Evolutionary conservation across 257 asterid species (phyloP), one percentile per base, ranked within the genome.

Genomic region (Scutellaria galericulata): DNA sequence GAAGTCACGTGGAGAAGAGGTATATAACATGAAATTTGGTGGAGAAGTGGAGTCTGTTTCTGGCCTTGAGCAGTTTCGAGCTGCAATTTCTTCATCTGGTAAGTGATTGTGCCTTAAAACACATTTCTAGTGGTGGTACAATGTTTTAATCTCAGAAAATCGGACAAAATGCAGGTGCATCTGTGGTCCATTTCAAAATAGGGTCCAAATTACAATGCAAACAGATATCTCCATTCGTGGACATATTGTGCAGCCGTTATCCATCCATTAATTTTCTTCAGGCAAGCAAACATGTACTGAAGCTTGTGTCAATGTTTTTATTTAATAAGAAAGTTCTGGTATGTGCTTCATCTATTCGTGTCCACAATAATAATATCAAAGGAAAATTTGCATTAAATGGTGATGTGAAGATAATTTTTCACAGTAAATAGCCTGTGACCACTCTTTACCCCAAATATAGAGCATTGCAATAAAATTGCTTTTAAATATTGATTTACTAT

Each of bases 71-170:
- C 95, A 88, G 85, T 90, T 92, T 77, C 88, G 78, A 68, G 90
- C 92, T 53, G 95, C 90, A 35, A 85, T 88, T 65, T 80, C 91
- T n/a, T 86, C 91, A 1, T 85, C 96, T 50, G 89, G 99, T 92
- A 79, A 73, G 79, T 56, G 7, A 15, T 15, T 22, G 4, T 12
- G 22, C 65, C 35, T 22, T 40, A 9, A 9, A 15, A 15, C 37
- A 14, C 2, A 6, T 41, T 51, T 5, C 9, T 46, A 5, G 9
- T 52, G 20, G 11, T 5, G 9, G 14, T 64, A 27, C 67, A 4
- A 35, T 52, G 27, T 8, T 77, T 59, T 56, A 79, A 73, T 48
- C 4, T 41, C 14, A 47, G 22, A 50, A 35, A 64, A n/a, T 70
- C 44, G 68, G 37, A 4, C 2, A 2, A 47, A 79, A 58, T 78